Evolutionary conservation across 176 grass and related monocot species (phyloP).

Genomic region (Triticum aestivum): IWGSC_CS_RefSeq_v2.1 NC_057807.1:26205208-26205707

Average conservation of each 20-base stretch:
- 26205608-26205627: no score
- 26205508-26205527: background rate
- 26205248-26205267: background rate
- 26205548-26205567: background rate
- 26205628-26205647: background rate
- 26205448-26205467: background rate
- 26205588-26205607: background rate
- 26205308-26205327: background rate
- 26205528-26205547: background rate
- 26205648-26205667: background rate
- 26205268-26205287: background rate
- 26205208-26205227: background rate
- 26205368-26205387: background rate
- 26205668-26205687: no score
- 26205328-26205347: background rate
- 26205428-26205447: background rate
- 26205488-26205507: background rate
- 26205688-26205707: no score
- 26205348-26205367: background rate
- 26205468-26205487: background rate
- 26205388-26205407: background rate
- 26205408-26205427: background rate
- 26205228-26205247: background rate
- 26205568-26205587: background rate
- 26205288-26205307: background rate